These are phyloP conservation scores for Apiospora aurea DNA, from an alignment of 2,329 filamentous ascomycete genomes.

Conservation along the genomic window DNA sequence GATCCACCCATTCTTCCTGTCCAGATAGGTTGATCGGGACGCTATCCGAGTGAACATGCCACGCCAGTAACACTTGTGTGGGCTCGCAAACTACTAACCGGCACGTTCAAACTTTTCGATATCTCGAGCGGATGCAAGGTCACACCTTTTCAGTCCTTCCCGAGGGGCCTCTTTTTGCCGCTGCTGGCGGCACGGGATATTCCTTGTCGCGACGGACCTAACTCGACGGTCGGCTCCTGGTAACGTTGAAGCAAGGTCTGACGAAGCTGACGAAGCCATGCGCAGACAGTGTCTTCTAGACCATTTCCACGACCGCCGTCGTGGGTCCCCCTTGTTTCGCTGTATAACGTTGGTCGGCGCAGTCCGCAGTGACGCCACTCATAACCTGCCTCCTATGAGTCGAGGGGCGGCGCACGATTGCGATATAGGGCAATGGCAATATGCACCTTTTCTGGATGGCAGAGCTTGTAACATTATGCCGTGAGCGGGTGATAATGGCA, in stretches of 20 bases:
- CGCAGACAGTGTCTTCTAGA: neutral
- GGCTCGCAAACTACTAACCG: constrained; percentile 7
- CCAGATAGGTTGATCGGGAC: neutral
- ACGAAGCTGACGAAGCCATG: constrained; percentile 12
- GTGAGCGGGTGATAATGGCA: neutral
- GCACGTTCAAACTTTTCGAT: constrained; percentile 1
- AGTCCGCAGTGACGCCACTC: neutral
- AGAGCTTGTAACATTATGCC: neutral
- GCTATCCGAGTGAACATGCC: neutral
- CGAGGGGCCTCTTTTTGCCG: neutral
- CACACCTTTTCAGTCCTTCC: constrained; percentile 1
- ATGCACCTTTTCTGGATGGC: neutral
- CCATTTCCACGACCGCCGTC: neutral
- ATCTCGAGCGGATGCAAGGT: neutral
- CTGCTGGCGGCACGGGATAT: neutral
- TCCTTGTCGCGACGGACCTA: neutral
- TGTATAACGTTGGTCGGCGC: constrained; percentile 5
- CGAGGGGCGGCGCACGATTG: neutral
- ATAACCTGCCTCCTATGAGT: neutral
- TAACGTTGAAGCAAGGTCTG: constrained; percentile 1
- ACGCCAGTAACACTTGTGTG: neutral
- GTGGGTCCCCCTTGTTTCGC: neutral
- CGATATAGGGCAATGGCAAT: neutral
- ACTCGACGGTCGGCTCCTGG: neutral
- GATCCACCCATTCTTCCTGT: neutral